A percentile compares a stretch with the other conserved stretches of the same genome.
Conservation (phyloP, 2,329 filamentous ascomycete genomes). For the Colletotrichum sp. region DNA sequence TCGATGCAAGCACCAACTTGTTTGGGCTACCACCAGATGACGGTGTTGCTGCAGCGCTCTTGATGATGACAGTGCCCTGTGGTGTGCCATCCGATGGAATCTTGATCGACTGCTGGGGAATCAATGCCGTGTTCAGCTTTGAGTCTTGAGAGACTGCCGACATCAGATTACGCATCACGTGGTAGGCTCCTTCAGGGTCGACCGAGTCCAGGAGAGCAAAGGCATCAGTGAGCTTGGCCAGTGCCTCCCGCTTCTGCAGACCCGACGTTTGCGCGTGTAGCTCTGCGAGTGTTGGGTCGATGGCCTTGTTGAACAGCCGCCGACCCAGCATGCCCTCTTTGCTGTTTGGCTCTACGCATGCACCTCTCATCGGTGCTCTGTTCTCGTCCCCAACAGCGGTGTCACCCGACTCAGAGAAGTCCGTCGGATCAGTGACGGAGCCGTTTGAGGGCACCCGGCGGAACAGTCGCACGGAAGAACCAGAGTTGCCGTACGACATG, state of each 20-base stretch:
- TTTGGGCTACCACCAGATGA: constrained; percentile 42
- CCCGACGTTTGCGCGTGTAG: constrained; percentile 78
- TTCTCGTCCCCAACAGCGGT: constrained; percentile 67
- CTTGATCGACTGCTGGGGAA: constrained; percentile 43
- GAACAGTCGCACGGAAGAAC: constrained; percentile 91
- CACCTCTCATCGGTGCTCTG: constrained; percentile 50
- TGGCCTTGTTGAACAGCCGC: constrained; percentile 78
- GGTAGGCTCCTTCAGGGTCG: constrained; percentile 89
- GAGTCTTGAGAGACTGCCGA: constrained; percentile 74
- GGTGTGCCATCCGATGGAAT: constrained; percentile 49
- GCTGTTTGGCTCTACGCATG: constrained; percentile 61
- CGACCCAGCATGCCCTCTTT: constrained; percentile 87
- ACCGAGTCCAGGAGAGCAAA: constrained; percentile 84
- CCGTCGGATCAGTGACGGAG: constrained; percentile 48
- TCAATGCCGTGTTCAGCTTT: constrained; percentile 62
- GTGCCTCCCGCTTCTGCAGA: constrained; percentile 76
- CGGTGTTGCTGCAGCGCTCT: constrained; percentile 40
- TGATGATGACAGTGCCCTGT: constrained; percentile 63
- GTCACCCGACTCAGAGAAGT: constrained; percentile 39
- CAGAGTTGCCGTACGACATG: constrained; percentile 91
- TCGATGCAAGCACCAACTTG: constrained; percentile 79
- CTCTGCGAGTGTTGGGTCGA: constrained; percentile 86
- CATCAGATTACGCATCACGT: constrained; percentile 80
- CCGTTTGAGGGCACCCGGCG: constrained; percentile 80
- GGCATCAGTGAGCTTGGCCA: constrained; percentile 83